Base-by-base conservation (phyloP, 2,329 filamentous ascomycete species). In the Pseudogymnoascus sp. region DNA sequence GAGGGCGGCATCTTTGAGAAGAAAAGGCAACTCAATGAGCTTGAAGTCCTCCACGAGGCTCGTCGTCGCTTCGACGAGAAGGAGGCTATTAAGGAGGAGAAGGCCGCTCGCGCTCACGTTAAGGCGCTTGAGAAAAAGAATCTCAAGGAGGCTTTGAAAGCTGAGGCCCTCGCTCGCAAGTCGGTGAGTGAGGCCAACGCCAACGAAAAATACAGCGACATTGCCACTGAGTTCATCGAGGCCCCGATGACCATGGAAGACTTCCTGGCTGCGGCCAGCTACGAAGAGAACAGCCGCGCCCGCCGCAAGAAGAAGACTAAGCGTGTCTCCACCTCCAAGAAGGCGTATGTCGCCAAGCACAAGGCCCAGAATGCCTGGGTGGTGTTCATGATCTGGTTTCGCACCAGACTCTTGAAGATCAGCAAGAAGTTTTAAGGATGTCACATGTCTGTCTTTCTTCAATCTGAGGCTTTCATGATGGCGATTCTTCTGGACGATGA, bases 351-450 rank as follows among this genome's bases (percentile, higher is more conserved):
- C 16, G 65, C 69, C 8, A 87, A 86, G 74, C 78, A 77, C 66
- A 83, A 81, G 74, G 87, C 83, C 1, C 81, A 82, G 63, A 77
- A 80, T 64, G 78, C 82, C 38, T 87, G 84, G 83, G 84, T 81
- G 6, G 79, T 78, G 20, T 86, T 87, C 66, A 76, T 87, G 58
- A 75, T 87, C 61, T 87, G 84, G 84, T 70, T 87, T 25, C 76
- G 83, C 63, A 87, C 84, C n/a, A 77, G 79, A 62, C 72, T 82
- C 32, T 71, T 82, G 54, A 74, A 76, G 6, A 70, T 78, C 62
- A 67, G 72, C 59, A 70, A 70, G 59, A 54, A 54, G 47, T 7
- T 34, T 12, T 54, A 20, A 20, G n/a, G n/a, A n/a, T n/a, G n/a
- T n/a, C n/a, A n/a, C n/a, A n/a, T n/a, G n/a, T n/a, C n/a, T n/a